Base-by-base conservation (phyloP, 2,329 filamentous ascomycete genomes). In the Fusarium hostae region DNA sequence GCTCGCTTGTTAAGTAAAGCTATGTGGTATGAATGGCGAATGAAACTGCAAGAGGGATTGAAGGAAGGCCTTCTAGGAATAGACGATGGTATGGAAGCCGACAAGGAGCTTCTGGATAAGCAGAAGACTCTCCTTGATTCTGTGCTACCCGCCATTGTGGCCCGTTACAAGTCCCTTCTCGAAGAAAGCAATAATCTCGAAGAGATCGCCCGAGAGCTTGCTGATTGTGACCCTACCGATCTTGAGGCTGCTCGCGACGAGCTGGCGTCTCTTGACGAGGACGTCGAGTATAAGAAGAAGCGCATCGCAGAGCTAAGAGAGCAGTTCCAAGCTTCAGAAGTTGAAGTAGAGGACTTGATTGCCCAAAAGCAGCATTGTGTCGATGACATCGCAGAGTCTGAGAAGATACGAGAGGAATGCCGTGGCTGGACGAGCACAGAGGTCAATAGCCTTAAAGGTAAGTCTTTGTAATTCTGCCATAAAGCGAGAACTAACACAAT, bases 1-100 rank as follows among this genome's bases (percentile, higher is more conserved):
- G 94, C 95, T 20, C 89, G 96, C 30, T 86, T 98, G 18, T 85
- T 95, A 56, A 98, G 95, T 83, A 98, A 98, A 79, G 94, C 94
- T 63, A 95, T 96, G 85, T 99, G 96, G 96, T 99, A 99, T 79
- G 92, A 95, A 77, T 99, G 96, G 96, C 91, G 96, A 43, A 95
- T 93, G 86, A 95, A 96, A 76, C 87, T 98, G 28, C 90, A 94
- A 61, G 83, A 91, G 70, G 92, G 94, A 22, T 86, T 99, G 40
- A 94, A 92, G 78, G 91, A 94, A 74, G 95, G 93, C 6, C 87
- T 98, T 6, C 81, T 92, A 59, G 90, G 88, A 67, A 96, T 95
- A 63, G 86, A 89, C 2, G 88, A 92, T 62, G 94, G 91, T 24
- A 94, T 99, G 89, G 87, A 89, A 50, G 83, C 84, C 2, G 96